A percentile compares a stretch with the other conserved stretches of the same genome.
Evolutionary conservation across 148 eudicot genomes (phyloP).

Genomic region (Fagopyrum homotropicum): DNA sequence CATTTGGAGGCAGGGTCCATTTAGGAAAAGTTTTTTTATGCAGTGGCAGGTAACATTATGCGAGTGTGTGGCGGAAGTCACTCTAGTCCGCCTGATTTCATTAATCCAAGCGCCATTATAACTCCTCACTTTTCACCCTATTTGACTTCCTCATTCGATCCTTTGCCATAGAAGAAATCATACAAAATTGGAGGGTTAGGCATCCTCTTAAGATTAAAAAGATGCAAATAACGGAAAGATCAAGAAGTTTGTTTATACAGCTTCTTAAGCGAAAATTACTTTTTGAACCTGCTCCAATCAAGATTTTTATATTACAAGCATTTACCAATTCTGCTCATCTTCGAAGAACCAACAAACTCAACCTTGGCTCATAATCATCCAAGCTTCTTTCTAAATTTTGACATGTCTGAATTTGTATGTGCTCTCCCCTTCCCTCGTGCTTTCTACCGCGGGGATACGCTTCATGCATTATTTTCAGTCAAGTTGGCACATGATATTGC

Average conservation of each 20-base stretch:
- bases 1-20: no score
- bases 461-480: constrained; percentile 5
- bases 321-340: not conserved
- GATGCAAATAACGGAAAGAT: not conserved
- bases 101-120: no score
- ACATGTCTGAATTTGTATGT: not conserved
- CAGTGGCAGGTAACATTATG: no score
- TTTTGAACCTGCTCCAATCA: not conserved
- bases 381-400: not conserved
- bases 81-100: no score
- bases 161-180: not conserved
- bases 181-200: not conserved
- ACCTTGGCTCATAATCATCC: constrained; percentile 3
- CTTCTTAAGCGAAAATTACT: not conserved
- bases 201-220: not conserved
- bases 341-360: not conserved
- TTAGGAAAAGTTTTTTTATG: no score
- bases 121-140: no score
- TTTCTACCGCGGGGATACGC: not conserved
- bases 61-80: no score
- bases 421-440: not conserved
- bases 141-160: no score
- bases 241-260: not conserved
- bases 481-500: not conserved
- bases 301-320: not conserved